Percentiles rank a stretch among this genome's conserved stretches.
phyloP scores from a whole-genome alignment of 2,329 filamentous ascomycete genomes.

The Claviceps cyperi region DNA sequence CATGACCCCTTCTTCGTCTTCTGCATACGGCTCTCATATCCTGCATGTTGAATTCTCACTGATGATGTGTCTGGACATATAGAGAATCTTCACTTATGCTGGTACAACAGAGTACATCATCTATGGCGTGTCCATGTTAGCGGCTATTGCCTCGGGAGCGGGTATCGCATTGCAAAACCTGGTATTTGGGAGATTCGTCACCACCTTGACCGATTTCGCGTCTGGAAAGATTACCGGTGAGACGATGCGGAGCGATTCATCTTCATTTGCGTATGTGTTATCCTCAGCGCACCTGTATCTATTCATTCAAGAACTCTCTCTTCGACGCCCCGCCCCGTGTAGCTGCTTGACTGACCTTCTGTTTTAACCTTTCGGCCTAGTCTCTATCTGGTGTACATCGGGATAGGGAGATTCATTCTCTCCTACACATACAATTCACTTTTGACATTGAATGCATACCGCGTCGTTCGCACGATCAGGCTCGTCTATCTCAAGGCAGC shows the following conservation, averaged over 20 bases:
- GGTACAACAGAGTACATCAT: slow-evolving; percentile 14
- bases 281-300: neutral
- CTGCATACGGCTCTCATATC: neutral
- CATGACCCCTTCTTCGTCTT: neutral
- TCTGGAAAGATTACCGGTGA: slow-evolving; percentile 11
- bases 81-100: slow-evolving; percentile 20
- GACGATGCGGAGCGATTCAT: slow-evolving; percentile 16
- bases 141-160: slow-evolving; percentile 22
- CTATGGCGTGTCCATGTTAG: slow-evolving; percentile 15
- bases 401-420: slow-evolving; percentile 35
- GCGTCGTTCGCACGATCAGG: slow-evolving; percentile 33
- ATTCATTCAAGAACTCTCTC: too few species aligned
- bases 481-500: slow-evolving; percentile 34
- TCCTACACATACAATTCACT: slow-evolving; percentile 31
- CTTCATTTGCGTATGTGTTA: slow-evolving; percentile 18
- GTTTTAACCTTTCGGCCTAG: slow-evolving; percentile 14
- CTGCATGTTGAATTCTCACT: neutral
- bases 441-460: slow-evolving; percentile 34
- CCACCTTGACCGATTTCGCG: slow-evolving; percentile 20
- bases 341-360: too few species aligned
- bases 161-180: slow-evolving; percentile 24
- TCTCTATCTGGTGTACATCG: slow-evolving; percentile 44
- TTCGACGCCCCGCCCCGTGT: too few species aligned
- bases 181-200: slow-evolving; percentile 25
- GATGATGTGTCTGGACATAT: neutral